Evolutionary conservation across 177 flowering plant genomes (phyloP).

Genomic region (Vitis hybrid): DNA sequence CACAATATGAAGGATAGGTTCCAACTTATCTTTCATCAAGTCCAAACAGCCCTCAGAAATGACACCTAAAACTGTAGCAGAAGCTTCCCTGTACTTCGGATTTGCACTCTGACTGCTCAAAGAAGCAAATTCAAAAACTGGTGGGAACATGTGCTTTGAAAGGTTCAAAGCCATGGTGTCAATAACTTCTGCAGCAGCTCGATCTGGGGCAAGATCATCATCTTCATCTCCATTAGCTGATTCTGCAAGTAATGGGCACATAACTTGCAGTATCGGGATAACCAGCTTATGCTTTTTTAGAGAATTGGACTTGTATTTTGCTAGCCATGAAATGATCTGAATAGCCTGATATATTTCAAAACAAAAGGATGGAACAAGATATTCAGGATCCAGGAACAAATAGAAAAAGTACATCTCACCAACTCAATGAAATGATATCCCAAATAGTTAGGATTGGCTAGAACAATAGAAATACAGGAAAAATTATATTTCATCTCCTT

Average conservation of each 20-base stretch:
- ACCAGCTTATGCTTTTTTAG: constrained; percentile 88
- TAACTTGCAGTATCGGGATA: constrained; percentile 85
- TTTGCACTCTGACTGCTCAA: constrained; percentile 62
- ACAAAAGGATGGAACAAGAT: constrained; percentile 6
- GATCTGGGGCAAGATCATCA: constrained; percentile 91
- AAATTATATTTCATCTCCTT: neutral
- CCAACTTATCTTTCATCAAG: constrained; percentile 76
- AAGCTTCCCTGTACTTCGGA: constrained; percentile 87
- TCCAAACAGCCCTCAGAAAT: constrained; percentile 91
- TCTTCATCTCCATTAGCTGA: constrained; percentile 67
- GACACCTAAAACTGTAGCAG: constrained; percentile 87
- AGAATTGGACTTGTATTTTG: constrained; percentile 78
- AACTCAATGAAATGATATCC: neutral
- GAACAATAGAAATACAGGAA: neutral
- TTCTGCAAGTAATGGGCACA: constrained; percentile 93
- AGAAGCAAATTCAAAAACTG: constrained; percentile 90
- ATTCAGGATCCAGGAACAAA: neutral
- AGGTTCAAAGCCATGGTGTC: constrained; percentile 89
- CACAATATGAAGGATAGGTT: constrained; percentile 74
- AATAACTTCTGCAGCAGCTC: constrained; percentile 98
- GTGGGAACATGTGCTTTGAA: constrained; percentile 78
- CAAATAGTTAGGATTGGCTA: neutral
- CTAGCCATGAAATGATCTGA: constrained; percentile 97
- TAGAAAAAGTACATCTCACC: neutral
- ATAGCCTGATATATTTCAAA: constrained; percentile 60